Conservation (phyloP, 106 monocot genomes). For the Acorus calamus region DNA sequence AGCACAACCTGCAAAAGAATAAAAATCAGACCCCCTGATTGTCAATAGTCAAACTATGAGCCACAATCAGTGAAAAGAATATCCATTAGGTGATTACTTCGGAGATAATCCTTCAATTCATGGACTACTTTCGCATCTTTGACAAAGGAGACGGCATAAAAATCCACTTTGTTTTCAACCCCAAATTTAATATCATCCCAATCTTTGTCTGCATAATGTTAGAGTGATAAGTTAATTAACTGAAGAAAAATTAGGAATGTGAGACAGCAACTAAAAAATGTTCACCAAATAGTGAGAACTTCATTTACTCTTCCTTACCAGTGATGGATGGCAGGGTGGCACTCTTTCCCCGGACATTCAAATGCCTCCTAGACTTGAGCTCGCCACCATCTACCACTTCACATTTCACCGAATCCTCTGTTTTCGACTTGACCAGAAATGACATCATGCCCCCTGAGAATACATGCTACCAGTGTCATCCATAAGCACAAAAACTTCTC, state of each 20-base stretch:
- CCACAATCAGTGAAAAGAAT: background rate
- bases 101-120: constrained; percentile 89
- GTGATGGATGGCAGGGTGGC: constrained; percentile 96
- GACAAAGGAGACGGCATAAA: constrained; percentile 97
- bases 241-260: no score
- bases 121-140: constrained; percentile 97
- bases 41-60: background rate
- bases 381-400: constrained; percentile 98
- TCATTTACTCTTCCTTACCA: constrained; percentile 22
- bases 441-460: constrained; percentile 98
- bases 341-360: constrained; percentile 98
- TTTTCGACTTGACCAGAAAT: constrained; percentile 75
- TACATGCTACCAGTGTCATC: constrained; percentile 1
- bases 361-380: constrained; percentile 86
- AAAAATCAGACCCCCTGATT: background rate
- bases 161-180: constrained; percentile 93
- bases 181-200: constrained; percentile 99
- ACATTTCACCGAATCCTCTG: constrained; percentile 87
- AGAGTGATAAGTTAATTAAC: no score
- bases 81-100: constrained; percentile 29
- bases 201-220: constrained; percentile 66
- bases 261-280: no score
- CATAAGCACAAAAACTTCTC: background rate
- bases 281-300: no score
- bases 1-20: constrained; percentile 38